Percentiles rank a stretch among this genome's conserved stretches.
These are phyloP conservation scores for Globisporangium parvum DNA, from an alignment of 352 stramenopile species.

Conservation along the genomic window DNA sequence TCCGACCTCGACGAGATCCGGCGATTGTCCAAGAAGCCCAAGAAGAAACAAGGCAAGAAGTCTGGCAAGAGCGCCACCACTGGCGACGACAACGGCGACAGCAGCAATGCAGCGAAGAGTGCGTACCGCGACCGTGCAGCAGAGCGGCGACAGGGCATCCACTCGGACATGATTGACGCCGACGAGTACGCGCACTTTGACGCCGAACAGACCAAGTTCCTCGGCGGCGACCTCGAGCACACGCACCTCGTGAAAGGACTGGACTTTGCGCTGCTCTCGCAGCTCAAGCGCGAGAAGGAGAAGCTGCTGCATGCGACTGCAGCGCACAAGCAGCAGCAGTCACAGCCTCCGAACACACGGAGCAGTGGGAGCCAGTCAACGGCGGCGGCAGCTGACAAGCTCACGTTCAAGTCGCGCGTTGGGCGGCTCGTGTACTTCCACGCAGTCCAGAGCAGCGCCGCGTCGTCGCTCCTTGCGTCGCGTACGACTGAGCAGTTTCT, in stretches of 20 bases:
- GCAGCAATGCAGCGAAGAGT: constrained; percentile 2
- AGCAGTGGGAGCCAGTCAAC: neutral
- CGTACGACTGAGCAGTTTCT: constrained; percentile 65
- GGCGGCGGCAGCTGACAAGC: constrained; percentile 12
- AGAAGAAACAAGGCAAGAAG: constrained; percentile 52
- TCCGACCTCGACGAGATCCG: constrained; percentile 39
- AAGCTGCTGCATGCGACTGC: constrained; percentile 33
- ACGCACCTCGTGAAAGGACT: constrained; percentile 88
- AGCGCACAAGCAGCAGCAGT: constrained; percentile 17
- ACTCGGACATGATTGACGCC: constrained; percentile 36
- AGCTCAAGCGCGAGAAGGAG: constrained; percentile 78
- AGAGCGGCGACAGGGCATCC: constrained; percentile 37
- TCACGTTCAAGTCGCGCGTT: constrained; percentile 57
- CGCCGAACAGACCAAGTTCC: constrained; percentile 77
- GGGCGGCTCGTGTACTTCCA: constrained; percentile 63
- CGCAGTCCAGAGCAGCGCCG: constrained; percentile 35
- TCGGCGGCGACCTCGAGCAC: constrained; percentile 77
- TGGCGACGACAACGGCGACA: constrained; percentile 1
- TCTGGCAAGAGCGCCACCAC: constrained; percentile 17
- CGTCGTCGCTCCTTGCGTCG: constrained; percentile 1
- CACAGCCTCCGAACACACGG: neutral
- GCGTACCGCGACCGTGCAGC: constrained; percentile 63
- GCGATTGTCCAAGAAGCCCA: constrained; percentile 57
- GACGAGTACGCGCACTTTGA: constrained; percentile 52
- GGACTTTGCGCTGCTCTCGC: constrained; percentile 81